Evolutionary conservation across 495 filamentous ascomycete genomes (phyloP).

Genomic region (Daldinia caldariorum): DNA sequence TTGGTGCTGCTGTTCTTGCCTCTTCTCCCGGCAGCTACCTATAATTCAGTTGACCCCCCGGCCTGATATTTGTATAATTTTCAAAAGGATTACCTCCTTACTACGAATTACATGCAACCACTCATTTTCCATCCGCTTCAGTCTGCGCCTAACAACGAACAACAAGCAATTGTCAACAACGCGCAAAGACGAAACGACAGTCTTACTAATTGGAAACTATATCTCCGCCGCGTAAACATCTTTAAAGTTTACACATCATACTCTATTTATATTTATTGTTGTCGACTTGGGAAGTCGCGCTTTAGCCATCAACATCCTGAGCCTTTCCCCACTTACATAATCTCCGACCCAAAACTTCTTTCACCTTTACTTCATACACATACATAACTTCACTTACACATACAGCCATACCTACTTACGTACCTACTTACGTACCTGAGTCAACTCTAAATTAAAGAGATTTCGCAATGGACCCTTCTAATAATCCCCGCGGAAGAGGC

Average conservation of each 20-base stretch:
- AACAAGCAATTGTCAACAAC: constrained; percentile 7
- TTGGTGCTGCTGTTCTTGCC: constrained; percentile 1
- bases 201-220: background rate
- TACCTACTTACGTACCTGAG: constrained; percentile 1
- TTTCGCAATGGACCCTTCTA: constrained; percentile 42
- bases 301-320: constrained; percentile 15
- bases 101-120: constrained; percentile 3
- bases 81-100: constrained; percentile 15
- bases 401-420: constrained; percentile 5
- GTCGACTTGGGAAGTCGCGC: background rate
- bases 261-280: background rate
- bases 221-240: background rate
- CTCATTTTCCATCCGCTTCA: constrained; percentile 4
- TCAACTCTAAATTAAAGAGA: background rate
- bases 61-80: constrained; percentile 15
- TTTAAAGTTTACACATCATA: constrained; percentile 1
- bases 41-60: background rate
- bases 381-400: constrained; percentile 21
- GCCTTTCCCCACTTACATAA: constrained; percentile 49
- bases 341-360: constrained; percentile 45
- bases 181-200: background rate
- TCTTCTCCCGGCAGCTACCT: constrained; percentile 6
- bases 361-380: constrained; percentile 27
- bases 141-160: background rate
- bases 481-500: constrained; percentile 34